Evolutionary conservation across 139 green algal genomes (phyloP).

Genomic region (Desmodesmus armatus): DNA sequence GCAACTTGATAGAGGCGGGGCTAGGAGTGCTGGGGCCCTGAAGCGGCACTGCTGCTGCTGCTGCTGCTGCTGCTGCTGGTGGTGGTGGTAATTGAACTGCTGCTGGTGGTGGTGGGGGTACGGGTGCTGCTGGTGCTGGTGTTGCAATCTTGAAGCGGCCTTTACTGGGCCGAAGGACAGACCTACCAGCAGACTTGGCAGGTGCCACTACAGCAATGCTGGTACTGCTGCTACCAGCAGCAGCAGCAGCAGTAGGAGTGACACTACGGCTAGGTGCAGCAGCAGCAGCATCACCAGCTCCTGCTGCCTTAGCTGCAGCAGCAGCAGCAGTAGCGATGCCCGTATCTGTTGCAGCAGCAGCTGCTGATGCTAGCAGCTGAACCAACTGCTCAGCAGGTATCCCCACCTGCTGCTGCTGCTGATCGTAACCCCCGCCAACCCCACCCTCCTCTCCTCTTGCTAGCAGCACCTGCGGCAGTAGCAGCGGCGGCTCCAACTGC

Average conservation of each 20-base stretch:
- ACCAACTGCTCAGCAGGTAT: neutral
- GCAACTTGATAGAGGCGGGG: neutral
- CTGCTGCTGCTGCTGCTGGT: neutral
- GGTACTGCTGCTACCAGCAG: neutral
- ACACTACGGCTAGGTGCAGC: too few species aligned
- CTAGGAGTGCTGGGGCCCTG: too few species aligned
- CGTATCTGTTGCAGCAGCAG: neutral
- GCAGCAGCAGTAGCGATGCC: conserved; percentile 11
- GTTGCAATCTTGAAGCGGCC: neutral
- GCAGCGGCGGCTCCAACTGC: too few species aligned
- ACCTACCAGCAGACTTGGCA: too few species aligned
- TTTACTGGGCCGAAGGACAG: too few species aligned
- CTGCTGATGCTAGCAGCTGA: neutral
- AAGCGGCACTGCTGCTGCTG: neutral
- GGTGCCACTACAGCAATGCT: neutral
- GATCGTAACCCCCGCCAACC: too few species aligned
- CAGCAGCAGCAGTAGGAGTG: too few species aligned
- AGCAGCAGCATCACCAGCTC: too few species aligned
- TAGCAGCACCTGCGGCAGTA: too few species aligned
- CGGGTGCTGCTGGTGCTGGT: neutral
- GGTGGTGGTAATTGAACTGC: neutral
- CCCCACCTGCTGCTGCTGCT: neutral
- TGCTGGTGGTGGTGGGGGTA: neutral
- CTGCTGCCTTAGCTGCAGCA: conserved; percentile 11
- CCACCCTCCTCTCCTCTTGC: too few species aligned